A percentile compares a stretch with the other conserved stretches of the same genome.
These are phyloP conservation scores for Dendrothele bispora DNA, from an alignment of 768 basidiomycete species.

Conservation along the genomic window DNA sequence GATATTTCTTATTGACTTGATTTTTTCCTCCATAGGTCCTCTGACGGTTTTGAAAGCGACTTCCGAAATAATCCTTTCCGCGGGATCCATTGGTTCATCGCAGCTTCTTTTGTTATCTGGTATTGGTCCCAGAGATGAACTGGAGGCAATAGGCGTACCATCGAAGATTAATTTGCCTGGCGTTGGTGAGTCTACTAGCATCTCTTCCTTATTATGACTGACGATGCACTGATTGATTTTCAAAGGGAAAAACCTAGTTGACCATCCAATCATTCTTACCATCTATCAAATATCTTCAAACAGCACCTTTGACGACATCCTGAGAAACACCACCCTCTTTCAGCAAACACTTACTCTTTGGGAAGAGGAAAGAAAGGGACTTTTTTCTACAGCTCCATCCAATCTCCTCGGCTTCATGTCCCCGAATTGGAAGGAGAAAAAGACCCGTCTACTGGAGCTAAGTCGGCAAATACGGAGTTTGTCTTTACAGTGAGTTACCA, in stretches of 20 bases:
- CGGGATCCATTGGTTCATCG: slow-evolving; percentile 20
- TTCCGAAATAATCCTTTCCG: slow-evolving; percentile 25
- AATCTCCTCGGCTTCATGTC: slow-evolving; percentile 17
- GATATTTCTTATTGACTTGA: no score
- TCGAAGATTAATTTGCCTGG: slow-evolving; percentile 16
- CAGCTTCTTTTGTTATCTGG: slow-evolving; percentile 23
- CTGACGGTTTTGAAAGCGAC: slow-evolving; percentile 7
- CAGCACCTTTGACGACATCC: slow-evolving; percentile 11
- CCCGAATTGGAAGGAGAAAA: slow-evolving; percentile 7
- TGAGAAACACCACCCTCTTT: slow-evolving; percentile 11
- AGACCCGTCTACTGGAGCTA: slow-evolving; percentile 25
- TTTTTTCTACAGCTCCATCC: slow-evolving; percentile 15
- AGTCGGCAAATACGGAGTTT: slow-evolving; percentile 1
- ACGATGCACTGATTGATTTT: no score
- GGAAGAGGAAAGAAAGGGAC: slow-evolving; percentile 14
- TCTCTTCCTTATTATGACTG: no score
- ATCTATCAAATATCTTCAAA: slow-evolving; percentile 18
- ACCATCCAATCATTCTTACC: slow-evolving; percentile 15
- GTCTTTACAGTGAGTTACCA: slow-evolving; percentile 9
- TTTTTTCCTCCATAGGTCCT: no score
- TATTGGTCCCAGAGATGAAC: slow-evolving; percentile 19
- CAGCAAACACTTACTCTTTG: slow-evolving; percentile 12
- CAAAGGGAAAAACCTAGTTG: slow-evolving; percentile 19
- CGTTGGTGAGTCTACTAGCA: no score
- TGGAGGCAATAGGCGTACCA: slow-evolving; percentile 14